Evolutionary conservation across 345 rosid genomes (phyloP), one percentile per base, ranked within the genome.

Genomic region (Pugionium dolabratum): DNA sequence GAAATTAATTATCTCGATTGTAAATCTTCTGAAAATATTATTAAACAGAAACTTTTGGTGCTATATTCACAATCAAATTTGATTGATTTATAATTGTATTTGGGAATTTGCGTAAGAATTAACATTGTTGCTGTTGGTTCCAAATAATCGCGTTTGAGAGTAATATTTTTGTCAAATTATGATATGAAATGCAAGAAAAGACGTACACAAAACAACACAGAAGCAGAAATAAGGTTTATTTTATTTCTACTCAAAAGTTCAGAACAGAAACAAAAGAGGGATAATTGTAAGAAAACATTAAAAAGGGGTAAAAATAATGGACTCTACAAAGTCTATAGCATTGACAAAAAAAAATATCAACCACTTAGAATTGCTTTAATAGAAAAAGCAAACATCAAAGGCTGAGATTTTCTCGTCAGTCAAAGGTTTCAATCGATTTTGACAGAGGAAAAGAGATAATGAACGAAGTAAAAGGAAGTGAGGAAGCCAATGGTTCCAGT

Each of bases 401-500:
- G 55, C 35, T 70, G 68, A 53, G 68, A 61, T 62, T 49, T 70
- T 31, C 34, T 45, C 30, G 50, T 62, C 68, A 18, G 18, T 18
- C 18, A 18, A 18, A 61, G 32, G 42, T 70, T 55, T 72, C 80
- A 86, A 71, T 88, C 95, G 64, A 88, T 88, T 85, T 84, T 88
- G 53, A 84, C 91, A 2, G 92, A 88, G 6, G 96, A 84, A 79
- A 86, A 88, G 54, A 88, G 95, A 76, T 84, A 88, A 58, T 88
- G 91, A 51, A 88, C 95, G 42, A 88, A 88, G 79, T 80, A 86
- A 75, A 88, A 88, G 9, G 95, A 88, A 28, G 75, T 71, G 25
- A 86, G 87, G 86, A 88, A 84, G 64, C 95, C 95, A 37, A 88
- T 84, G 72, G 89, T 78, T 60, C 95, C 91, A 0, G 95, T 88